Evolutionary conservation across 164 flowering plant genomes (phyloP).

Genomic region (Vitis labrusca): DNA sequence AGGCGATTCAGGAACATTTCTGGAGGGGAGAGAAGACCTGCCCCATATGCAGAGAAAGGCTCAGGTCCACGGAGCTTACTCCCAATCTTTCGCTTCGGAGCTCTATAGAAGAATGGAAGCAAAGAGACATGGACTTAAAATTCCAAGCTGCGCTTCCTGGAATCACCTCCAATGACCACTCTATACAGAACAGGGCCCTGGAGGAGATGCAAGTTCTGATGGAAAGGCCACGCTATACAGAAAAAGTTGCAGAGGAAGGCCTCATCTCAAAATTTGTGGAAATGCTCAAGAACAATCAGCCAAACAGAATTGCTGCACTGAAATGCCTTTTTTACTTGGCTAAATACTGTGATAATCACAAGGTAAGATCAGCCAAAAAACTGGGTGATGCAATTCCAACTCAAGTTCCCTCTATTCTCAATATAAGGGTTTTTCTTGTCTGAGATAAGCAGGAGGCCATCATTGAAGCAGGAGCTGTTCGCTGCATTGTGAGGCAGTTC

Average conservation of each 20-base stretch:
- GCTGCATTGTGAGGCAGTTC: constrained; percentile 19
- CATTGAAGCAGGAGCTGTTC: constrained; percentile 16
- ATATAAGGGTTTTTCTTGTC: not conserved
- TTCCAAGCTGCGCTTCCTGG: constrained; percentile 18
- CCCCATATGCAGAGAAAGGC: constrained; percentile 21
- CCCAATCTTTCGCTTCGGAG: constrained; percentile 22
- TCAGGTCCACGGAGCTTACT: constrained; percentile 12
- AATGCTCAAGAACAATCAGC: constrained; percentile 9
- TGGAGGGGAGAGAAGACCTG: constrained; percentile 11
- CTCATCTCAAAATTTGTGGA: constrained; percentile 11
- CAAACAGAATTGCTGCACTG: constrained; percentile 4
- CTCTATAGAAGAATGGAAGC: constrained; percentile 25
- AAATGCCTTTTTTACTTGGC: constrained; percentile 22
- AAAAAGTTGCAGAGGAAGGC: constrained; percentile 9
- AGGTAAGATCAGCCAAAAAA: constrained; percentile 11
- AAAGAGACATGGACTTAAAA: constrained; percentile 23
- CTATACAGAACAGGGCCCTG: constrained; percentile 13
- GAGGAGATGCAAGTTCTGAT: constrained; percentile 17
- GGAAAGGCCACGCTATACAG: constrained; percentile 18
- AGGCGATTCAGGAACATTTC: constrained; percentile 22
- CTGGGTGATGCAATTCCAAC: not conserved
- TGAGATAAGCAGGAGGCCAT: constrained; percentile 17
- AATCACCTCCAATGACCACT: constrained; percentile 10
- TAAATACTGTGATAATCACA: constrained; percentile 15
- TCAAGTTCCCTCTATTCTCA: not conserved